These are phyloP conservation scores for Cytidiella melzeri DNA, from an alignment of 768 basidiomycete species.

Conservation along the genomic window DNA sequence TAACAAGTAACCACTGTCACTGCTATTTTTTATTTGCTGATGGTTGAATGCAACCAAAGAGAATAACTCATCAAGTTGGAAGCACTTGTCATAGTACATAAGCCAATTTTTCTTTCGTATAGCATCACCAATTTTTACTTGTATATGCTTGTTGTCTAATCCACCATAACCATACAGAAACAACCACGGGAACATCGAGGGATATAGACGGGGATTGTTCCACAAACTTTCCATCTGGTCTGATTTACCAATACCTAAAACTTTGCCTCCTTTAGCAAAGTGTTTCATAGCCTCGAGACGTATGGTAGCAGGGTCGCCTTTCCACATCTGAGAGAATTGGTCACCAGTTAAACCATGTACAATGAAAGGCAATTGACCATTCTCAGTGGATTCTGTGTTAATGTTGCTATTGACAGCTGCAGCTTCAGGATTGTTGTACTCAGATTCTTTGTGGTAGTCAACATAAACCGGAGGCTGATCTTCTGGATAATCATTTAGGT, in stretches of 20 bases:
- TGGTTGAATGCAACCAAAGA: conserved; percentile 35
- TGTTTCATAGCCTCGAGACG: conserved; percentile 24
- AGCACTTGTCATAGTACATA: conserved; percentile 35
- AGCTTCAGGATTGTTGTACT: background rate
- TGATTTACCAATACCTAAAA: conserved; percentile 27
- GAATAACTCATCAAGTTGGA: conserved; percentile 33
- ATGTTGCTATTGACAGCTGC: background rate
- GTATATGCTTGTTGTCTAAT: conserved; percentile 21
- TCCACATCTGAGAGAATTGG: conserved; percentile 15
- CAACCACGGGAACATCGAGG: conserved; percentile 36
- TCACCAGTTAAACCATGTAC: conserved; percentile 32
- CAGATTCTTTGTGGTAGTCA: background rate
- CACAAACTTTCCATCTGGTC: conserved; percentile 25
- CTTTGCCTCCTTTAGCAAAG: conserved; percentile 21
- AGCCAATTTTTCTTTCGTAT: conserved; percentile 25
- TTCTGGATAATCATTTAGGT: too few species aligned
- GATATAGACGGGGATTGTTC: conserved; percentile 30
- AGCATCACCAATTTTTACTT: conserved; percentile 5
- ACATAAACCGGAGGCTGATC: too few species aligned
- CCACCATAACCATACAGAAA: conserved; percentile 37
- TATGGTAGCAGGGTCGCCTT: conserved; percentile 5
- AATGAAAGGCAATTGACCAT: conserved; percentile 31
- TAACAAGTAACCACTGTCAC: conserved; percentile 21
- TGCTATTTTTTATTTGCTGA: conserved; percentile 28
- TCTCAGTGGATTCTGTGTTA: background rate